These are phyloP conservation scores for Ceratobasidium sp. DNA, from an alignment of 1,284 basidiomycete genomes.

Conservation along the genomic window DNA sequence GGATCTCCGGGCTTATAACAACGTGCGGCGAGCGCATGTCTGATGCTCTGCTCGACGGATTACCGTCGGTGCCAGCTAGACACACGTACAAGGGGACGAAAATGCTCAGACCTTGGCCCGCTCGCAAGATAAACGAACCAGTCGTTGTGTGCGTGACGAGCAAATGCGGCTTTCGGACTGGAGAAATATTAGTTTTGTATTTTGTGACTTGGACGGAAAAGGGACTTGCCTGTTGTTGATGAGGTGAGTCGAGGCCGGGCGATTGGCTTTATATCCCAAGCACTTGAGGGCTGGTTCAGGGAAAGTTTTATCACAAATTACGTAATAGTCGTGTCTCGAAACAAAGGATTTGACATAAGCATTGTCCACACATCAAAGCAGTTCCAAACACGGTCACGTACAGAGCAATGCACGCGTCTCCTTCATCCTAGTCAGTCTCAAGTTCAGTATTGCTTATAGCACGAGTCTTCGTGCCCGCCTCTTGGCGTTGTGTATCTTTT, in stretches of 20 bases:
- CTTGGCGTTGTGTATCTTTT: too few species aligned
- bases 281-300: constrained; percentile 17
- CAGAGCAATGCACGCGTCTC: too few species aligned
- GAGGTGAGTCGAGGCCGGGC: neutral
- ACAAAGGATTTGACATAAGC: too few species aligned
- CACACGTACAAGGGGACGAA: constrained; percentile 35
- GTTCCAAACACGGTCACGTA: too few species aligned
- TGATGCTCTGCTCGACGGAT: constrained; percentile 44
- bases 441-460: too few species aligned
- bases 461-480: too few species aligned
- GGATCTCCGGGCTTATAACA: constrained; percentile 29
- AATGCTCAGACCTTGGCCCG: constrained; percentile 45
- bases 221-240: constrained; percentile 22
- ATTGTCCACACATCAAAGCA: too few species aligned
- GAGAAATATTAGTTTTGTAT: neutral
- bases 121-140: constrained; percentile 38
- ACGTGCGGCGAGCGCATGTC: constrained; percentile 38
- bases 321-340: too few species aligned
- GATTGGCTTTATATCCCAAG: neutral
- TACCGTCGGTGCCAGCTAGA: constrained; percentile 43
- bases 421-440: too few species aligned
- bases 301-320: neutral
- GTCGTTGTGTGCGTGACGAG: constrained; percentile 29
- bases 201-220: neutral
- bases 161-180: constrained; percentile 45